Conservation (phyloP, 2,329 filamentous ascomycete genomes). For the Domatiomyces catenatus region DNA sequence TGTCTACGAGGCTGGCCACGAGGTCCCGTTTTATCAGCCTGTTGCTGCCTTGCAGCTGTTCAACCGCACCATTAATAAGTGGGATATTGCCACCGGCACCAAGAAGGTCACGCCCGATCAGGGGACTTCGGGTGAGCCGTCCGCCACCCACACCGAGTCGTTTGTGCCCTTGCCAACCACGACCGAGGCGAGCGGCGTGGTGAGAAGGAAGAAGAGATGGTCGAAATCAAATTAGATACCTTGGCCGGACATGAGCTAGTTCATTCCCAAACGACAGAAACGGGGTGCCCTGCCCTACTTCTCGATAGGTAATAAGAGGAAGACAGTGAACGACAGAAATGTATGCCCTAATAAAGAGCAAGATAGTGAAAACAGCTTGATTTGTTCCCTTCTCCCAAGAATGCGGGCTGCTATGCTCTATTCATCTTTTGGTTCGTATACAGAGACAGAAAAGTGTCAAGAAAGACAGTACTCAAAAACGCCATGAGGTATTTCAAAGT, state of each 20-base stretch:
- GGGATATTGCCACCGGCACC: conserved; percentile 40
- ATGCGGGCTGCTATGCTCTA: background rate
- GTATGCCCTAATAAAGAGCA: too few relatives aligned
- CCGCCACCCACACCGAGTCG: conserved; percentile 32
- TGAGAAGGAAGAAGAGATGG: background rate
- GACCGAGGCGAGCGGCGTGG: background rate
- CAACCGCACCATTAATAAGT: conserved; percentile 42
- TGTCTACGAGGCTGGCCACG: conserved; percentile 51
- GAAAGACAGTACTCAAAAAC: background rate
- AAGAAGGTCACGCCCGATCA: conserved; percentile 23
- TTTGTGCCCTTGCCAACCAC: conserved; percentile 22
- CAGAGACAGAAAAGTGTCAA: background rate
- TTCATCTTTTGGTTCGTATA: background rate
- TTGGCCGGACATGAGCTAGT: background rate
- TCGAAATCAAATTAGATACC: background rate
- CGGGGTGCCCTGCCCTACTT: too few relatives aligned
- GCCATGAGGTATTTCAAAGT: background rate
- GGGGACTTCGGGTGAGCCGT: conserved; percentile 25
- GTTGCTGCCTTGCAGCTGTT: conserved; percentile 46
- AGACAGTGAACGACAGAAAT: too few relatives aligned
- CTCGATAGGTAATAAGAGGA: too few relatives aligned
- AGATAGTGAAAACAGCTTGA: too few relatives aligned
- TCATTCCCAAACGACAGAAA: too few relatives aligned
- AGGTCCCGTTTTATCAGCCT: conserved; percentile 47
- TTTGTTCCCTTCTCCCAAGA: background rate